Base-by-base conservation (phyloP, 192 early-diverging fungal species). In the Geosiphon pyriformis region DNA sequence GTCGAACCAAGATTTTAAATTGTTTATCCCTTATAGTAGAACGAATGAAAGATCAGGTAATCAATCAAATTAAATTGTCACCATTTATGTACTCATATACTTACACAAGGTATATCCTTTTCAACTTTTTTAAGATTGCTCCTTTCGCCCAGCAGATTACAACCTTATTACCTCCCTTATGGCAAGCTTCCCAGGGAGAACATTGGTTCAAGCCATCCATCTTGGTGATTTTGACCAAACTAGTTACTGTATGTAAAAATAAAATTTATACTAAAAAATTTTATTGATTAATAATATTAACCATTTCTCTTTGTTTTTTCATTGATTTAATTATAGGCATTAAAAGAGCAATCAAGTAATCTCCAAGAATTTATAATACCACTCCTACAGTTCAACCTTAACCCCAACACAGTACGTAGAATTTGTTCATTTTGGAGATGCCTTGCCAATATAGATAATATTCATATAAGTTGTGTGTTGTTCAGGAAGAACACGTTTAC, bases 171-270 rank as follows among this genome's bases (percentile, higher is more conserved):
- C 92, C 91, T 49, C 82, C 81, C 34, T 75, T 95, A 12, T 97
- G 95, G 95, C 71, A 87, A 47, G 79, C 79, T 58, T 82, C 91
- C 0, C 82, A 80, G 15, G 76, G 82, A 47, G 91, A 94, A 63
- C 85, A 91, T 59, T 74, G 94, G 61, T 93, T 94, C 72, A 83
- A 90, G 67, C 86, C 87, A 0, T 78, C 91, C 0, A 89, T 97
- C 33, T 72, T 97, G 8, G 74, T 76, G 4, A 85, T 92, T 23
- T 74, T 95, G 49, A 85, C 88, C 20, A 91, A 89, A 68, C 76
- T 95, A n/a, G 80, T 90, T 37, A 81, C 70, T 35, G 82, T 84
- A 70, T 57, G 68, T 61, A n/a, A 51, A 26, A 51, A 51, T 37
- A 20, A 1, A n/a, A 61, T 47, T 37, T 10, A 73, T 6, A 33